Percentiles rank a stretch among this genome's conserved stretches.
phyloP scores from a whole-genome alignment of 108 stramenopile genomes.

The Cyclotella cryptica region DNA sequence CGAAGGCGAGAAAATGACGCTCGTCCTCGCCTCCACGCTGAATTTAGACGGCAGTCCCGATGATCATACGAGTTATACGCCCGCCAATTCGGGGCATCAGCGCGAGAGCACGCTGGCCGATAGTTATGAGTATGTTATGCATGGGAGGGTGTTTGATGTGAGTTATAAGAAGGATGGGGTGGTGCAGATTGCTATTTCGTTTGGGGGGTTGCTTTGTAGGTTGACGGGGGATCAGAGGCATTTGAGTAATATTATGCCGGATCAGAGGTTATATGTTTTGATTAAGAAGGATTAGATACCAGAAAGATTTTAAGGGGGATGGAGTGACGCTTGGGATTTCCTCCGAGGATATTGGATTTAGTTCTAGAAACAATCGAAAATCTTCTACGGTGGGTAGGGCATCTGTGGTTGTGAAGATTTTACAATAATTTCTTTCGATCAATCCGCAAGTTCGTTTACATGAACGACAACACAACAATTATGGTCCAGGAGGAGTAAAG shows the following conservation, averaged over 20 bases:
- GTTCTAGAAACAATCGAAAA: too few species aligned
- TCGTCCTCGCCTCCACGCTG: conserved; percentile 92
- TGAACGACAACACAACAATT: too few species aligned
- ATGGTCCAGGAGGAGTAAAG: too few species aligned
- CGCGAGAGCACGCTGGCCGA: conserved; percentile 88
- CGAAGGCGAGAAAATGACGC: conserved; percentile 89
- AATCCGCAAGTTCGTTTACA: too few species aligned
- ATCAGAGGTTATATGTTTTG: conserved; percentile 90
- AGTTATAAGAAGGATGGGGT: conserved; percentile 83
- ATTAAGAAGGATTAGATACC: conserved; percentile 84
- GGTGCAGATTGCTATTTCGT: conserved; percentile 87
- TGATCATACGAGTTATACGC: conserved; percentile 90
- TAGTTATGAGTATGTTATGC: conserved; percentile 98
- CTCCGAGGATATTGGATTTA: too few species aligned
- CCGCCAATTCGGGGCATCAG: conserved; percentile 27
- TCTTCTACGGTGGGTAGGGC: too few species aligned
- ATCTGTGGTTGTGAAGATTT: too few species aligned
- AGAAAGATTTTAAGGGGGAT: too few species aligned
- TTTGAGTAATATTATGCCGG: conserved; percentile 88
- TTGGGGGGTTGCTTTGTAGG: conserved; percentile 96
- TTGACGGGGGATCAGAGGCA: conserved; percentile 94
- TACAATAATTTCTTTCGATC: too few species aligned
- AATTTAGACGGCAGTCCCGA: conserved; percentile 94
- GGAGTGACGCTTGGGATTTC: too few species aligned
- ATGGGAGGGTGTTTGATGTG: conserved; percentile 94